Base-by-base conservation (phyloP, 2,329 filamentous ascomycete species). In the Clonostachys sp. region DNA sequence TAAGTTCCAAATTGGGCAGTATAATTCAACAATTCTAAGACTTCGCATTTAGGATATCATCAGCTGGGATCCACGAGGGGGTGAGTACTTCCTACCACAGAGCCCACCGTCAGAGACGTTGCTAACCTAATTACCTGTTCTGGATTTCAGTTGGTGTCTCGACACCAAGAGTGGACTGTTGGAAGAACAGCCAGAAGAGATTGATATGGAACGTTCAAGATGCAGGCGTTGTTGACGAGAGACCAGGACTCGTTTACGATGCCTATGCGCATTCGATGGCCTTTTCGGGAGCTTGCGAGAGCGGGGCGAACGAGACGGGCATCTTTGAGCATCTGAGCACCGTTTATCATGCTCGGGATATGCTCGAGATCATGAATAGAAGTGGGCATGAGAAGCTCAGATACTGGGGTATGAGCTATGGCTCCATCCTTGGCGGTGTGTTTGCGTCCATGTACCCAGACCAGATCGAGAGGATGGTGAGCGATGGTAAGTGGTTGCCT, bases 391-490 rank as follows among this genome's bases (percentile, higher is more conserved):
- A 64, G 5, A 71, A 66, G 58, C 61, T 77, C 7, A 66, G 63
- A 41, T 80, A 77, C 55, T 80, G 75, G 75, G 77, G 77, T 1
- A 73, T 78, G 48, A 78, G 74, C 51, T 80, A 80, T 51, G 77
- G 77, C 10, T 77, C 75, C 8, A 56, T 78, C 3, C 63, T 81
- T 0, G 77, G 77, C 5, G 73, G 70, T 12, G 71, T 71, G 0
- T 78, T 79, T 55, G 76, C 76, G 4, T 66, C 72, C 3, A 65
- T 80, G 61, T 79, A 70, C 46, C 77, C 76, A 2, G 72, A 78
- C 30, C 65, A 65, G 41, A 69, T 80, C 2, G 74, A 72, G 40
- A 64, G 75, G 13, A 57, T 80, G 9, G 70, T 78, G 3, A 72
- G 74, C 47, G 77, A 80, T 50, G 74, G 72, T 71, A 49, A 60